Base-by-base conservation (phyloP, 2,329 filamentous ascomycete species). In the Botrytis deweyae region DNA sequence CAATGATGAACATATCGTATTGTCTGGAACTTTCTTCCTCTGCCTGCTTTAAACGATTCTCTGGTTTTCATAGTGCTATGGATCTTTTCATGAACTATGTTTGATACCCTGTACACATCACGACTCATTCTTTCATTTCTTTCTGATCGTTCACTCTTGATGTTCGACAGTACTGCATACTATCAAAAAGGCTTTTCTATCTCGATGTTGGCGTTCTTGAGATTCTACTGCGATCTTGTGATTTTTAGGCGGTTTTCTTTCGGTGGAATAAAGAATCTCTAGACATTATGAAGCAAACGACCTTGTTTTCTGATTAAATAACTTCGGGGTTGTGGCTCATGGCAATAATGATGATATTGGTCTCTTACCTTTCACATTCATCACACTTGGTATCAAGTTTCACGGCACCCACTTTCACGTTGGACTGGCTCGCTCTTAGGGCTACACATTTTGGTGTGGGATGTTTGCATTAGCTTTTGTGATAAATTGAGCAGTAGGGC, bases 1-100 rank as follows among this genome's bases (percentile, higher is more conserved):
- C 86, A 87, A 79, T 86, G 83, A 80, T 14, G 18, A 58, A 20
- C 22, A 49, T n/a, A 29, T 42, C 65, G 52, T 5, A 73, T 42
- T 63, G 38, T 65, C 44, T 20, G n/a, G 18, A 66, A 62, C 44
- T 59, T 58, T 10, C 65, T 59, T 16, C 42, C 25, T n/a, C 46
- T 61, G n/a, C n/a, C n/a, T 63, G 67, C 64, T 61, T 42, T 49
- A 40, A 22, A 44, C 42, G 36, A 52, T 72, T 64, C 18, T 44
- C 38, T 25, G 52, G 20, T 66, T 69, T 52, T 49, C 42, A 67
- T 73, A 44, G 66, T 52, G 68, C 58, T 72, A 40, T 67, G 38
- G 61, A 74, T 70, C 70, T 71, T 69, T 75, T 75, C 59, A 74
- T 74, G 70, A 73, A 72, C 72, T 67, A 73, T 76, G 73, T 76